Evolutionary conservation across 2,329 filamentous ascomycete genomes (phyloP).

Genomic region (Monosporascus sp.): DNA sequence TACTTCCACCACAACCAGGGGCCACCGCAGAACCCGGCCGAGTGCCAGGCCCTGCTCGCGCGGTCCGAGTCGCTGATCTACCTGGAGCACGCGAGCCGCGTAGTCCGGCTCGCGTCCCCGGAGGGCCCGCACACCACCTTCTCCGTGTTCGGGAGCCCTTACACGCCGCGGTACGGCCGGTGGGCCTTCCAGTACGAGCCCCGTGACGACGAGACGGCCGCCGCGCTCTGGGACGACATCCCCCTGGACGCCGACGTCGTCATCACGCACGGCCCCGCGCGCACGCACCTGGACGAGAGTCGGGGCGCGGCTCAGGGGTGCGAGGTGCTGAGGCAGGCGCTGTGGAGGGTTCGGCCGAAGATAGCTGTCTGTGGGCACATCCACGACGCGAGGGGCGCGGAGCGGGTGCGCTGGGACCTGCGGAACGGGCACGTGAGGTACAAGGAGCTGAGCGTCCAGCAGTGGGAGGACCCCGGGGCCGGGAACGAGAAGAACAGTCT

Average conservation of each 20-base stretch:
- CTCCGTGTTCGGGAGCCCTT: slow-evolving; percentile 67
- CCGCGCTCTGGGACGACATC: slow-evolving; percentile 53
- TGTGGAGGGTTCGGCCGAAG: slow-evolving; percentile 57
- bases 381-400: slow-evolving; percentile 61
- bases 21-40: slow-evolving; percentile 42
- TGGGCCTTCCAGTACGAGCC: slow-evolving; percentile 65
- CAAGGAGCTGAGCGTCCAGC: slow-evolving; percentile 36
- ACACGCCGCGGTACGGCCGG: slow-evolving; percentile 45
- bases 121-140: slow-evolving; percentile 55
- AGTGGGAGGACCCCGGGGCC: slow-evolving; percentile 56
- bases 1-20: slow-evolving; percentile 49
- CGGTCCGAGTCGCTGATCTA: slow-evolving; percentile 50
- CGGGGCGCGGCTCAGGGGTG: slow-evolving; percentile 48
- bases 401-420: slow-evolving; percentile 57
- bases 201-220: slow-evolving; percentile 8
- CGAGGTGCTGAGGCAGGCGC: slow-evolving; percentile 47
- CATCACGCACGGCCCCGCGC: slow-evolving; percentile 65
- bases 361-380: slow-evolving; percentile 69
- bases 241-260: slow-evolving; percentile 60
- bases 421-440: slow-evolving; percentile 32
- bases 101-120: slow-evolving; percentile 48
- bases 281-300: slow-evolving; percentile 51
- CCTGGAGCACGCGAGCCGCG: slow-evolving; percentile 52
- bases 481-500: slow-evolving; percentile 55
- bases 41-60: slow-evolving; percentile 50